Base-by-base conservation (phyloP, 225 moss, liverwort and hornwort species). In the Anthoceros angustus region DNA sequence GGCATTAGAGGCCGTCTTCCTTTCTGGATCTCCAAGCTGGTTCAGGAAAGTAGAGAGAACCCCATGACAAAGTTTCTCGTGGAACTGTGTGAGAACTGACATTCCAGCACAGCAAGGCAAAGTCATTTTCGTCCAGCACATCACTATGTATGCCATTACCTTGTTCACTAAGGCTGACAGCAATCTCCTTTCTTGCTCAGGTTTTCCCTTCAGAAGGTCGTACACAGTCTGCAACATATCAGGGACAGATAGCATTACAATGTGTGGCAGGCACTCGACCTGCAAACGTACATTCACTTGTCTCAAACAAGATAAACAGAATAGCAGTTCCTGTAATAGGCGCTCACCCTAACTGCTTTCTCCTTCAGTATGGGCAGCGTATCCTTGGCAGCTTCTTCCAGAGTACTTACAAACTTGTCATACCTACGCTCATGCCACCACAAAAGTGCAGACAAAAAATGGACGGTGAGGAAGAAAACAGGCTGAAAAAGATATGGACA, bases 21-120 rank as follows among this genome's bases (percentile, higher is more conserved):
- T 89, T 49, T 89, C 98, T 63, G 98, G 98, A 62, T 98, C 98
- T 69, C 92, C 98, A 70, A 98, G 75, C 98, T 98, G 80, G 32
- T 32, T 32, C 32, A 32, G 32, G 32, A 32, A 32, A 32, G 4
- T 32, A 32, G 32, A 32, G 32, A 32, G 2, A 32, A 32, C 32
- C 32, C 32, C 32, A 32, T 32, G 32, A 32, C 32, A 32, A 32
- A 32, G 32, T 32, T 32, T 32, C 32, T 32, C 4, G 32, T 32
- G 32, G 32, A 32, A 32, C 32, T 32, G 32, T 32, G 32, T 4
- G 2, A 32, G 4, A 32, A 32, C 32, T 32, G 32, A 32, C 32
- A 32, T 32, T 32, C 32, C 32, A 32, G 32, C 32, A 32, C 32
- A 32, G 32, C 32, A 32, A 32, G 32, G 32, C 32, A 32, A 32